Conservation (phyloP, 2,329 filamentous ascomycete species). For the Diaporthe aspalathi region DNA sequence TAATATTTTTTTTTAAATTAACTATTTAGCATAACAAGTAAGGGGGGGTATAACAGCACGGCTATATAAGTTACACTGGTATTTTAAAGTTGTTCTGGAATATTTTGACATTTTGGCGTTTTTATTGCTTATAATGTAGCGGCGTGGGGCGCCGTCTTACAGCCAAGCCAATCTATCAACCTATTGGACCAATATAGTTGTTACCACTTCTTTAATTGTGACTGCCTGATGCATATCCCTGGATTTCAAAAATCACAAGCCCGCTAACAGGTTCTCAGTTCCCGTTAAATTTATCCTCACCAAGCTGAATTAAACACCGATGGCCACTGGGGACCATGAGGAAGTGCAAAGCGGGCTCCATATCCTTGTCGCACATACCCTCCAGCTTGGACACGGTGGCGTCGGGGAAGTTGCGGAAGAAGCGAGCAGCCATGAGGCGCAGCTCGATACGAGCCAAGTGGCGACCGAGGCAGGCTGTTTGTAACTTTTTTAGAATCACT, state of each 20-base stretch:
- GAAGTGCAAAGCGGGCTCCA: conserved; percentile 46
- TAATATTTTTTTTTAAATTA: no score
- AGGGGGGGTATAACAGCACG: no score
- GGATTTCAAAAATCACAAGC: no score
- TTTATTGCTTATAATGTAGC: no score
- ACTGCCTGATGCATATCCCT: background rate
- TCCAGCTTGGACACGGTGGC: conserved; percentile 44
- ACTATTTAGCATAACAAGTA: no score
- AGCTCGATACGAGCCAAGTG: conserved; percentile 67
- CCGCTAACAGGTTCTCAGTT: background rate
- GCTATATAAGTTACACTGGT: no score
- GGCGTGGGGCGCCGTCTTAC: no score
- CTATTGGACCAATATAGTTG: background rate
- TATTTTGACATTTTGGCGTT: no score
- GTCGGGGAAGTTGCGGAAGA: conserved; percentile 55
- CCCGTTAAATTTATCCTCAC: background rate
- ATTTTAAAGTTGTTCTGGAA: no score
- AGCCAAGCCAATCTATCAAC: background rate
- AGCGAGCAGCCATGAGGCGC: conserved; percentile 58
- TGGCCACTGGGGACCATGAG: conserved; percentile 44
- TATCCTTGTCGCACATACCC: conserved; percentile 48
- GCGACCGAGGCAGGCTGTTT: conserved; percentile 61
- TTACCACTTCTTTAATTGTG: no score
- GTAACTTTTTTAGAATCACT: background rate
- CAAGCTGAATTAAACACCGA: conserved; percentile 45